These are phyloP conservation scores for Sclerotiophoma versabilis DNA, from an alignment of 2,329 filamentous ascomycete genomes.

Conservation along the genomic window DNA sequence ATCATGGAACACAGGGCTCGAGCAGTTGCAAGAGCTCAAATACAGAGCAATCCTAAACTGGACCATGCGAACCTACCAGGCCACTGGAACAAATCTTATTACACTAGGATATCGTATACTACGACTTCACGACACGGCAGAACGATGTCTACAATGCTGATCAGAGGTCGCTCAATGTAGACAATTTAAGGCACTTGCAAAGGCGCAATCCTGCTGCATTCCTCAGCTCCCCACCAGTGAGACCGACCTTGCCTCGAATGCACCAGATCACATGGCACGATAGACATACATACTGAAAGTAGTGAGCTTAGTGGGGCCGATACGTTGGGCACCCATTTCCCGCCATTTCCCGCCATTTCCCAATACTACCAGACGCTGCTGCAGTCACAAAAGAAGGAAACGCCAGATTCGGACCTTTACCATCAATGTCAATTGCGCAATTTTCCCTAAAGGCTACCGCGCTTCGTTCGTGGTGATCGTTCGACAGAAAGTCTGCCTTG, in stretches of 20 bases:
- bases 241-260: background rate
- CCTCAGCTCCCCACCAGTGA: background rate
- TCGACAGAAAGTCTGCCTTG: background rate
- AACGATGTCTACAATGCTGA: background rate
- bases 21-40: constrained; percentile 5
- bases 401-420: background rate
- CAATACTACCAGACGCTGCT: background rate
- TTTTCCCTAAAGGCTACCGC: background rate
- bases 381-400: background rate
- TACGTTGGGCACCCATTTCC: too few species aligned
- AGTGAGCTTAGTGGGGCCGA: background rate
- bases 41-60: background rate
- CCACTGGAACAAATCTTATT: background rate
- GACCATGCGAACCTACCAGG: background rate
- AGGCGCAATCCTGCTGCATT: background rate
- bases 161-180: background rate
- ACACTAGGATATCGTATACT: background rate
- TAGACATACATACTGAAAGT: too few species aligned
- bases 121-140: background rate
- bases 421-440: background rate
- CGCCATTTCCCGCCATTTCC: too few species aligned
- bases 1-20: constrained; percentile 2
- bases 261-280: background rate
- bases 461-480: background rate
- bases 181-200: background rate